Evolutionary conservation across 306 rosid species (phyloP).

Genomic region (Glycine latifolia): DNA sequence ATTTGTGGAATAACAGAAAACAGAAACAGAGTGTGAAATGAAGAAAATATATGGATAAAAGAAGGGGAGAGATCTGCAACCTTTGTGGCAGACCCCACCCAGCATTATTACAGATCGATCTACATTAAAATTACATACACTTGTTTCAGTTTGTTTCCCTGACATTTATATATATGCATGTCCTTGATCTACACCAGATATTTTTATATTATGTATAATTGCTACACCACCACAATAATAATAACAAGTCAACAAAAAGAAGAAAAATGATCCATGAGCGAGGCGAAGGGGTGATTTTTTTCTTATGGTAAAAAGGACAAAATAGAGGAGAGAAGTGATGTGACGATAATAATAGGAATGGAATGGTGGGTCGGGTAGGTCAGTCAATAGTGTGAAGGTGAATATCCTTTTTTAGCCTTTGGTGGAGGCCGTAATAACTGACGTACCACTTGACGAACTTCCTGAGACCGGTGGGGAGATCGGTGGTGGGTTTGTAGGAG

Average conservation of each 20-base stretch:
- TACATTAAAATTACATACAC: constrained; percentile 10
- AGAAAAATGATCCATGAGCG: neutral
- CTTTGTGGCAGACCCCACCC: constrained; percentile 76
- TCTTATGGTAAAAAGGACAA: no score
- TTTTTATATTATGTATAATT: constrained; percentile 51
- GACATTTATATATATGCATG: constrained; percentile 38
- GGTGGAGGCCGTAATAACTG: constrained; percentile 76
- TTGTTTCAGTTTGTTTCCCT: constrained; percentile 34
- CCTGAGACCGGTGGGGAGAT: constrained; percentile 73
- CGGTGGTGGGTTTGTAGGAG: constrained; percentile 78
- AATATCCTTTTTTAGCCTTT: constrained; percentile 67
- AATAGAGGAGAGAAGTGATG: neutral
- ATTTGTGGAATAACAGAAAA: constrained; percentile 36
- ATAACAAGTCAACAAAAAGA: constrained; percentile 24
- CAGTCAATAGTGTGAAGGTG: neutral
- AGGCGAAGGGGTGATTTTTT: neutral
- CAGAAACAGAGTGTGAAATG: neutral
- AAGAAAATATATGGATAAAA: constrained; percentile 4
- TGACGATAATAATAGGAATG: constrained; percentile 15
- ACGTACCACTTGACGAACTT: constrained; percentile 94
- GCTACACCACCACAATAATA: constrained; percentile 46
- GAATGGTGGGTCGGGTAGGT: constrained; percentile 41
- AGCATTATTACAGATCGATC: constrained; percentile 60
- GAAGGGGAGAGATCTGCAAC: constrained; percentile 58
- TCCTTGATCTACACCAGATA: constrained; percentile 49